Conservation (phyloP, 768 basidiomycete species). For the Paxillus involutus region DNA sequence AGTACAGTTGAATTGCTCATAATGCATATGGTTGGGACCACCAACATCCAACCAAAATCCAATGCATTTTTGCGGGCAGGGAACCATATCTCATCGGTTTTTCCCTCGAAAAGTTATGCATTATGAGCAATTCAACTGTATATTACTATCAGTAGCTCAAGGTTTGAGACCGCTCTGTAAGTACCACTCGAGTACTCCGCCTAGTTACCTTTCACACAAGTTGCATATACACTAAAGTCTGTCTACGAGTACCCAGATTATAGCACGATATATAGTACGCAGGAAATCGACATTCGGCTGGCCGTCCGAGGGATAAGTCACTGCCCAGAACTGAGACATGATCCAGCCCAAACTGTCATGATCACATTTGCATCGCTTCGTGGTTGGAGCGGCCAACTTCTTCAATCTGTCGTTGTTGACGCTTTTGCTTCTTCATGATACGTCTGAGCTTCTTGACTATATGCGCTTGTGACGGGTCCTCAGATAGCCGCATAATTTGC, state of each 20-base stretch:
- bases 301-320: not conserved
- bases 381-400: not conserved
- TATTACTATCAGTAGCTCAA: too few relatives aligned
- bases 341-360: not conserved
- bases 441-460: constrained; percentile 40
- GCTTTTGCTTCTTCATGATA: constrained; percentile 37
- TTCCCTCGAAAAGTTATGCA: too few relatives aligned
- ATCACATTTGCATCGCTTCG: constrained; percentile 6
- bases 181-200: too few relatives aligned
- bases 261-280: constrained; percentile 10
- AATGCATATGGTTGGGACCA: too few relatives aligned
- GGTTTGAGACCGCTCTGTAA: too few relatives aligned
- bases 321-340: not conserved
- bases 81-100: too few relatives aligned
- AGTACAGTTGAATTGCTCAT: too few relatives aligned
- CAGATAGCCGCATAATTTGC: constrained; percentile 45
- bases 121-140: too few relatives aligned
- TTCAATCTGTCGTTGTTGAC: constrained; percentile 12
- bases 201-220: not conserved
- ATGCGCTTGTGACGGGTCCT: constrained; percentile 34
- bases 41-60: too few relatives aligned
- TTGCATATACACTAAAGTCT: not conserved
- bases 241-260: constrained; percentile 11
- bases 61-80: too few relatives aligned
- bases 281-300: not conserved